Base-by-base conservation (phyloP, 192 early-diverging fungal species). In the Linnemannia schmuckeri region DNA sequence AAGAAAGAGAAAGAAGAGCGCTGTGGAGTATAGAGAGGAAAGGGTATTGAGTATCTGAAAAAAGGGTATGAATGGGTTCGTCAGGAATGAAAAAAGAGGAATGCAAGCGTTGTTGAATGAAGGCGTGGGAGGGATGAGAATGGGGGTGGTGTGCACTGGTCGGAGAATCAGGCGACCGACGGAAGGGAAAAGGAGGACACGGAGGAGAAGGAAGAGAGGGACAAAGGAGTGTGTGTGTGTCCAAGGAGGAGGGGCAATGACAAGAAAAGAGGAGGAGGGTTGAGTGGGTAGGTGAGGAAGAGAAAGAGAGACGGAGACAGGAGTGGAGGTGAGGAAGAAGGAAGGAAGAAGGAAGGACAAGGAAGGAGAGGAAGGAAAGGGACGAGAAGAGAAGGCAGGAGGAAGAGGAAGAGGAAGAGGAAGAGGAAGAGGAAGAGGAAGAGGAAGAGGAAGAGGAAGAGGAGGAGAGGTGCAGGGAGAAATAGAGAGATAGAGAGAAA, bases 231-330 rank as follows among this genome's bases (percentile, higher is more conserved):
- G 63, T 35, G 70, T 9, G 38, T 15, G 41, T 24, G 24, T 38
- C 18, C 33, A 46, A 69, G 41, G 46, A 78, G 46, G 44, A 46
- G 1, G 22, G 71, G 68, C 24, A 10, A 54, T 30, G 37, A 15
- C 44, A 61, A 38, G 27, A n/a, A 30, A 20, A 35, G 33, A 72
- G 49, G 20, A 13, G 49, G 70, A 15, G 30, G 63, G 20, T 13
- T 20, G 77, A 44, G 17, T 24, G 13, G 24, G 18, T 6, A 17
- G 12, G 33, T 1, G 68, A 38, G 35, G 35, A 40, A 33, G 77
- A 72, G 54, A 44, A 42, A 72, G 69, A 73, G 52, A 27, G 27
- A 54, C 27, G 49, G 77, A 71, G 52, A 57, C 38, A 72, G 24
- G 9, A 52, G 72, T 24, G 37, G 72, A 68, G 55, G 0, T 46